Evolutionary conservation across 768 basidiomycete species (phyloP), one percentile per base, ranked within the genome.

Genomic region (Hericium coralloides): DNA sequence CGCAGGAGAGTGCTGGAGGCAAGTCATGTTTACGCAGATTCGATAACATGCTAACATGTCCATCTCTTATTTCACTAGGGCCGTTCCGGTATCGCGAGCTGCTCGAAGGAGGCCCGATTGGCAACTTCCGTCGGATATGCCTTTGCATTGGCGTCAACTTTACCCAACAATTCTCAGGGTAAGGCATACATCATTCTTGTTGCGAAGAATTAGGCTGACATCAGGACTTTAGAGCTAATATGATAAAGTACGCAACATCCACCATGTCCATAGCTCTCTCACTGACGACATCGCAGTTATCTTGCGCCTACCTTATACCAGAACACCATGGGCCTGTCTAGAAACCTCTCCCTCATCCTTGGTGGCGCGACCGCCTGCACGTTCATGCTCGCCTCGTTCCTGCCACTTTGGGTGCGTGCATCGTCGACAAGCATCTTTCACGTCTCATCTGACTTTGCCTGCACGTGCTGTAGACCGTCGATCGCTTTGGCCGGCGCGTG

Each of bases 301-400:
- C 43, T 45, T 20, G 43, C 73, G 1, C 73, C 74, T 4, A 65
- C 74, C 23, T 70, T 76, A 0, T 74, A 74, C 59, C 72, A 76
- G 60, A 71, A 72, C 49, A 74, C 73, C 1, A 74, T 74, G 70
- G 72, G 72, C 3, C 64, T 76, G 20, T 68, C 73, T 17, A 70
- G 72, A 31, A 65, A 75, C 36, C 66, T 76, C 22, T 72, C 73
- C 2, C 69, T 74, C 39, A 69, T 76, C 48, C 67, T 75, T 2
- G 73, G 73, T 14, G 74, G 74, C 12, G 72, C 66, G 58, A 74
- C 73, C 0, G 65, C 74, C 2, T 63, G 74, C 38, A 73, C 72
- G 1, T 76, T 72, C 58, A 70, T 76, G 68, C 39, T 75, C 20
- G 72, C 73, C 12, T 74, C 74, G 0, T 75, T 76, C 56, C 72